Evolutionary conservation across 768 basidiomycete species (phyloP), one percentile per base, ranked within the genome.

Genomic region (Pulveroboletus sp.): DNA sequence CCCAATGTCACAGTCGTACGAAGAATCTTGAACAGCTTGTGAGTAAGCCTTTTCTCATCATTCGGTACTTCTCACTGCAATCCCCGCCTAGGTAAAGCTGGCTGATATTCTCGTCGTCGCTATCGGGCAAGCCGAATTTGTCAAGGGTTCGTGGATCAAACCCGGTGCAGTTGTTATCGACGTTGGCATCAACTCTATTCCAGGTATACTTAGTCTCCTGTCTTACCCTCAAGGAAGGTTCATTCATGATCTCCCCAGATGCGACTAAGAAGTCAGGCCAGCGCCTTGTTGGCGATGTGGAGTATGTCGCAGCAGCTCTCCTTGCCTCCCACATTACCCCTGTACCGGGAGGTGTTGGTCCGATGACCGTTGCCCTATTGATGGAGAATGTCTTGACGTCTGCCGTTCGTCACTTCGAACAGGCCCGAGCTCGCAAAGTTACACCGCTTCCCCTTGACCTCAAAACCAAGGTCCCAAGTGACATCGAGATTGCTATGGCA

Each of bases 281-380:
- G 62, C 87, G 95, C 50, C 79, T 99, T 8, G 93, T 98, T 50
- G 96, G 96, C 35, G 96, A 99, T 69, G 94, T 98, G 43, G 84
- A 96, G 54, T 98, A 82, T 62, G 75, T 76, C 8, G 76, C 86
- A 6, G 94, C 91, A n/a, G 71, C 79, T 24, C 63, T 73, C 39
- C 81, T 86, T 51, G 95, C 96, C 2, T 89, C 90, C 2, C 73
- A 86, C 70, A 96, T 99, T 61, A 99, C 96, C 0, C 96, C 96
- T 18, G 96, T 99, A 24, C 96, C 96, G 0, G 96, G 96, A 68
- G 96, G 96, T 50, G 96, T 99, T 46, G 96, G 96, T 11, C 96
- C 96, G n/a, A 96, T 98, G 94, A 99, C 96, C 13, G 96, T 99
- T 50, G 96, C 96, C 18, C 78, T 97, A 75, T 83, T 99, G 55